These are phyloP conservation scores for Blastobotrys chiropterorum DNA, from an alignment of 805 yeast genomes.

Conservation along the genomic window DNA sequence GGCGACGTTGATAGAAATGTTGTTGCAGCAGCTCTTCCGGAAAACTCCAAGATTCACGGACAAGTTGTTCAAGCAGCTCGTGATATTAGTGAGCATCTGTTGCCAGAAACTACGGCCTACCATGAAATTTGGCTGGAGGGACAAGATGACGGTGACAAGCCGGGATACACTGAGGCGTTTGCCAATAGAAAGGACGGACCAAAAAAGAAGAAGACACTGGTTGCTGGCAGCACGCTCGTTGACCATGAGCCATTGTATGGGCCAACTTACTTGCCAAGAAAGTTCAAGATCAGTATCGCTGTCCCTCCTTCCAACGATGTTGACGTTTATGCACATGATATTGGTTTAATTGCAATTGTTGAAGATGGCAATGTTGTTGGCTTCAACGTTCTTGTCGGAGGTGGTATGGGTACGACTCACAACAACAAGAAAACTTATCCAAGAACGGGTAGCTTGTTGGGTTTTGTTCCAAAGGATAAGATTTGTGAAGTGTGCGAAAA, in stretches of 20 bases:
- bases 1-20: constrained; percentile 98
- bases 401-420: constrained; percentile 99
- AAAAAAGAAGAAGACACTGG: constrained; percentile 69
- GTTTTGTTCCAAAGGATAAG: constrained; percentile 63
- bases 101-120: constrained; percentile 91
- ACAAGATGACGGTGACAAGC: constrained; percentile 61
- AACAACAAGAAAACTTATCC: constrained; percentile 96
- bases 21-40: constrained; percentile 85
- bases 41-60: constrained; percentile 70
- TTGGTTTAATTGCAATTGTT: constrained; percentile 85
- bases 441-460: constrained; percentile 83
- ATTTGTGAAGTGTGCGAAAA: constrained; percentile 78
- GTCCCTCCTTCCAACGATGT: constrained; percentile 97
- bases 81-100: constrained; percentile 68
- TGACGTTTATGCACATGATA: constrained; percentile 92
- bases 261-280: constrained; percentile 83
- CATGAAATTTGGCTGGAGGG: constrained; percentile 97
- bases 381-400: constrained; percentile 87
- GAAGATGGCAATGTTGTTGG: constrained; percentile 61
- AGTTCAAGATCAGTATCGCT: constrained; percentile 89
- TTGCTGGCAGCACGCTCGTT: constrained; percentile 79
- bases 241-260: constrained; percentile 84
- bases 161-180: constrained; percentile 58
- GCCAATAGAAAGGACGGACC: constrained; percentile 69
- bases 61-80: constrained; percentile 63